These are phyloP conservation scores for Ehretia macrophylla DNA, from an alignment of 257 asterid species.

Conservation along the genomic window DNA sequence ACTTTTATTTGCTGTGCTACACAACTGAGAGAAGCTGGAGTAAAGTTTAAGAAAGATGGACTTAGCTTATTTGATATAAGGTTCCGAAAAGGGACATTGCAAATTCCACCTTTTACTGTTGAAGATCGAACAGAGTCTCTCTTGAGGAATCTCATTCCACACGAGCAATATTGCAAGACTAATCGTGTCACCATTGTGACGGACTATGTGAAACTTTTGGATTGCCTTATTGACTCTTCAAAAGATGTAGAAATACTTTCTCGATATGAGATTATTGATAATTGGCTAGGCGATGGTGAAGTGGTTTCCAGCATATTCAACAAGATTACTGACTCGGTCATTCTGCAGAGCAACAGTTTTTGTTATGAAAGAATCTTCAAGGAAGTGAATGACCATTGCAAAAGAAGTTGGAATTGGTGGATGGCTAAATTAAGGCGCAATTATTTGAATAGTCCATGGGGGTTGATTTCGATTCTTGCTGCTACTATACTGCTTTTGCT, in stretches of 20 bases:
- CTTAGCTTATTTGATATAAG: background rate
- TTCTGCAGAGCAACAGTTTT: background rate
- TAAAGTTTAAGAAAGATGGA: constrained; percentile 1
- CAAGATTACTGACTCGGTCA: constrained; percentile 13
- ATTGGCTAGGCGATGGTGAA: constrained; percentile 26
- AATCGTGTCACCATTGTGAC: constrained; percentile 10
- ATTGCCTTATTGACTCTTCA: constrained; percentile 25
- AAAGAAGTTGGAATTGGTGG: background rate
- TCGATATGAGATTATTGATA: constrained; percentile 4
- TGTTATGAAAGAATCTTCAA: constrained; percentile 6
- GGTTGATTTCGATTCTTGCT: constrained; percentile 7
- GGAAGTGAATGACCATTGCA: constrained; percentile 4
- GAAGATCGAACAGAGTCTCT: background rate
- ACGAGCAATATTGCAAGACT: constrained; percentile 3
- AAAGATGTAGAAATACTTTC: constrained; percentile 22
- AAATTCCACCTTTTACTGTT: constrained; percentile 4
- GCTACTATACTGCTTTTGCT: constrained; percentile 10
- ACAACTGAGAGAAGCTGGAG: constrained; percentile 18
- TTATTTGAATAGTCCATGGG: constrained; percentile 18
- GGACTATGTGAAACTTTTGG: constrained; percentile 24
- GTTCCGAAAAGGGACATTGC: constrained; percentile 1
- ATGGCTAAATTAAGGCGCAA: constrained; percentile 10
- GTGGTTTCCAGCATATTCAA: constrained; percentile 20
- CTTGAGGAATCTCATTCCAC: background rate
- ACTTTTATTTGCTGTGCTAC: constrained; percentile 8